Percentiles rank a stretch among this genome's conserved stretches.
These are phyloP conservation scores for Lotmaria passim DNA, from an alignment of 208 protist genomes.

Conservation along the genomic window DNA sequence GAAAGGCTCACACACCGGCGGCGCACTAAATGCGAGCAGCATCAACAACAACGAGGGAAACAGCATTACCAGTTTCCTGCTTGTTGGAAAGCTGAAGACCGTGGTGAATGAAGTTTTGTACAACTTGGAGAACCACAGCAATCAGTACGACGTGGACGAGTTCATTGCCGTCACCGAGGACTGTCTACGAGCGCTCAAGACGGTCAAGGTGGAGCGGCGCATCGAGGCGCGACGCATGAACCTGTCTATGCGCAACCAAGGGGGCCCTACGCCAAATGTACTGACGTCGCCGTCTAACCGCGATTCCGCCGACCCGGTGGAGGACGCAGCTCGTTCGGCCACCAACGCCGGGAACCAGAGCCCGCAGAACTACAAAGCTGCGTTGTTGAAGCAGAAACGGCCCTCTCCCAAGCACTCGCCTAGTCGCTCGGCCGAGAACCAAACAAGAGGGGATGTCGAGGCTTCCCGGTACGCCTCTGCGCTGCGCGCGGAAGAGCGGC, in stretches of 20 bases:
- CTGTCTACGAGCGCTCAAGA: slow-evolving; percentile 59
- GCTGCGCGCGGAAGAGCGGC: slow-evolving; percentile 80
- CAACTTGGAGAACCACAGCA: slow-evolving; percentile 47
- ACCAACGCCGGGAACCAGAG: slow-evolving; percentile 1
- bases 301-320: slow-evolving; percentile 20
- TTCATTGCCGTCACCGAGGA: slow-evolving; percentile 76
- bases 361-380: slow-evolving; percentile 38
- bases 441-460: slow-evolving; percentile 65
- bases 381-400: slow-evolving; percentile 46
- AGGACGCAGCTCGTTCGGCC: slow-evolving; percentile 11
- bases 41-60: slow-evolving; percentile 14
- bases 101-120: slow-evolving; percentile 67
- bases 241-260: slow-evolving; percentile 32
- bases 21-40: slow-evolving; percentile 10
- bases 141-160: slow-evolving; percentile 63
- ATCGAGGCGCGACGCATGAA: slow-evolving; percentile 50
- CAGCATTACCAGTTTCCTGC: slow-evolving; percentile 38
- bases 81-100: slow-evolving; percentile 65
- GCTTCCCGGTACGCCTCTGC: slow-evolving; percentile 70
- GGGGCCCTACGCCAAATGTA: slow-evolving; percentile 17
- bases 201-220: slow-evolving; percentile 64
- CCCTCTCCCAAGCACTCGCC: slow-evolving; percentile 54
- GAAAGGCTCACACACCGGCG: neutral
- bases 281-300: slow-evolving; percentile 39
- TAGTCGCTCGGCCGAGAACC: slow-evolving; percentile 15